phyloP scores from a whole-genome alignment of 495 filamentous ascomycete species.

The Podospora pseudopauciseta region DNA sequence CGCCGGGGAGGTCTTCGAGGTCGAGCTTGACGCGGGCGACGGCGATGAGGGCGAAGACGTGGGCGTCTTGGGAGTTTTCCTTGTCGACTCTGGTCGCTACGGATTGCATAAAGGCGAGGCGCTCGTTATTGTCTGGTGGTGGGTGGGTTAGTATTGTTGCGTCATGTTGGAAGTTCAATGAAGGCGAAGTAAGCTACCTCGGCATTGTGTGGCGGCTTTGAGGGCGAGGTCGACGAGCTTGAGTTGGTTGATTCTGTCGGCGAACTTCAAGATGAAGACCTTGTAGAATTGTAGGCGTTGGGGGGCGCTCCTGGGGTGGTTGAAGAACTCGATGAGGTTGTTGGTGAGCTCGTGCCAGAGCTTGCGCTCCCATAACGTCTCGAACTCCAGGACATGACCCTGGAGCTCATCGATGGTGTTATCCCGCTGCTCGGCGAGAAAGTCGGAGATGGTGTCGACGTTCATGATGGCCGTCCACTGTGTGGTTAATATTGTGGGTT shows the following conservation, averaged over 20 bases:
- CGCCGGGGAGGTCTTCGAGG: constrained; percentile 67
- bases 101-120: constrained; percentile 77
- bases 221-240: constrained; percentile 90
- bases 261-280: constrained; percentile 91
- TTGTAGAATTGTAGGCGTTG: constrained; percentile 89
- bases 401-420: constrained; percentile 84
- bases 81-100: constrained; percentile 87
- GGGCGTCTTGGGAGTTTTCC: constrained; percentile 90
- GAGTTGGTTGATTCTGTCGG: constrained; percentile 97
- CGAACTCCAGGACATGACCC: constrained; percentile 82
- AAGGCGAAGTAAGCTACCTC: constrained; percentile 51
- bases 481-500: background rate
- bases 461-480: constrained; percentile 52
- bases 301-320: constrained; percentile 68
- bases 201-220: constrained; percentile 79
- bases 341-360: constrained; percentile 99
- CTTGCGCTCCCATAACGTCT: constrained; percentile 97
- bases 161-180: constrained; percentile 16
- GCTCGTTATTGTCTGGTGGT: constrained; percentile 73
- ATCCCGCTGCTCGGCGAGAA: constrained; percentile 82
- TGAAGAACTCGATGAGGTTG: constrained; percentile 83
- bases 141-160: background rate
- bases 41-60: constrained; percentile 87
- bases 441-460: constrained; percentile 83
- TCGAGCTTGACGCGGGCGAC: constrained; percentile 85